Percentiles rank a stretch among this genome's conserved stretches.
phyloP scores from a whole-genome alignment of 169 alveolate genomes.

The Theileria equi region DNA sequence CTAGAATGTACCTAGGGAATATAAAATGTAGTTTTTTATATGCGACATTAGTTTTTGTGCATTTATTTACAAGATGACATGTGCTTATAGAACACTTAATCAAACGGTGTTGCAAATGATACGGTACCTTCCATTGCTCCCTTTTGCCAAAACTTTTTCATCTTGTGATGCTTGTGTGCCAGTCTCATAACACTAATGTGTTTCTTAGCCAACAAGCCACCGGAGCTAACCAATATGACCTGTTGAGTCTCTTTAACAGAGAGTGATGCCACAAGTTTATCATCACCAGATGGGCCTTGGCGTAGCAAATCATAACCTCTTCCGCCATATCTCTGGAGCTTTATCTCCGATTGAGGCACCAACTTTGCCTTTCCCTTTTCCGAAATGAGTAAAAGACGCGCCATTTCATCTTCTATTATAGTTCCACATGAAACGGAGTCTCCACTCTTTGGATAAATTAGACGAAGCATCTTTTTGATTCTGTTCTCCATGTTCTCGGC shows the following conservation, averaged over 20 bases:
- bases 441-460: constrained; percentile 7
- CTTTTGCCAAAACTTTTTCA: constrained; percentile 50
- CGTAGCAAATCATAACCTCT: constrained; percentile 51
- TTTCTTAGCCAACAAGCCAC: constrained; percentile 57
- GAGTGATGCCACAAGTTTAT: constrained; percentile 7
- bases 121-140: too few species aligned
- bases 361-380: constrained; percentile 42
- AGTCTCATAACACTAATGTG: too few species aligned
- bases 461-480: not conserved
- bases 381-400: constrained; percentile 10
- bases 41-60: too few species aligned
- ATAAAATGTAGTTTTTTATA: not conserved
- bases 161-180: constrained; percentile 46
- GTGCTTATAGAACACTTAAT: too few species aligned
- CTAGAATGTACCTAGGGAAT: not conserved
- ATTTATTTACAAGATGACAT: too few species aligned
- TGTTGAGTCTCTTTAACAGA: constrained; percentile 17
- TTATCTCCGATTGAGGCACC: constrained; percentile 30
- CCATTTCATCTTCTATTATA: constrained; percentile 12
- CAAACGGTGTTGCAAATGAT: too few species aligned
- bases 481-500: constrained; percentile 23
- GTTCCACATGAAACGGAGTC: constrained; percentile 31
- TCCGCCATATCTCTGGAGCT: constrained; percentile 31
- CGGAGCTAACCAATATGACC: constrained; percentile 24
- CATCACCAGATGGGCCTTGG: not conserved